Base-by-base conservation (phyloP, 1,284 basidiomycete genomes). In the Cryptococcus deneoformans region DNA sequence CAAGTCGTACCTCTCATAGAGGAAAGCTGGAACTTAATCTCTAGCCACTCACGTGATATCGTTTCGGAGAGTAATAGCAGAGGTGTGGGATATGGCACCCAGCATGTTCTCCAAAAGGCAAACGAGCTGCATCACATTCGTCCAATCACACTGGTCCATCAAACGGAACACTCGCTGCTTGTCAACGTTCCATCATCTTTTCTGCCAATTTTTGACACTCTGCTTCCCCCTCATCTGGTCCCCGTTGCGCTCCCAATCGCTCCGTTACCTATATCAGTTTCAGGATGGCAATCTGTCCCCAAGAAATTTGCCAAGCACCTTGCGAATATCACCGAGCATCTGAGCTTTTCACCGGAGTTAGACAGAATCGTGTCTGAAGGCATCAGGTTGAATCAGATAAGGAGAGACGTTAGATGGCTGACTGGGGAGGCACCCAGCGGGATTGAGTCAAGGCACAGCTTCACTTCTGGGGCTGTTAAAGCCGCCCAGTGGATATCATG, bases 401-500 rank as follows among this genome's bases (percentile, higher is more conserved):
- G 80, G 55, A 80, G 83, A 47, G 87, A 90, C 73, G 82, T 92
- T 46, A 82, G 85, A 50, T 92, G 84, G 72, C 83, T 94, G 57
- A 91, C 90, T 0, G 90, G 90, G 55, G 91, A 93, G 75, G 86
- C 86, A 62, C 80, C 79, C 40, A 73, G 70, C 50, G 69, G 67
- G 35, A 88, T 92, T 60, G 68, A 85, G 37, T 86, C 85, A 1
- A 82, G 91, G 12, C 89, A 92, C 69, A 89, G 88, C 6, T 93
- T 92, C 76, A 81, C 86, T 0, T 63, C 79, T 1, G 90, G 88
- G 5, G 85, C 87, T 4, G 74, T 80, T 6, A 77, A 81, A 14
- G 90, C 91, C 16, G 89, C 89, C 0, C 71, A 80, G 11, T 94
- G 89, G 89, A 81, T 93, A 60, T 86, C 86, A 76, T 77, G 78